These are phyloP conservation scores for Apiospora marii DNA, from an alignment of 2,329 filamentous ascomycete genomes.

Conservation along the genomic window DNA sequence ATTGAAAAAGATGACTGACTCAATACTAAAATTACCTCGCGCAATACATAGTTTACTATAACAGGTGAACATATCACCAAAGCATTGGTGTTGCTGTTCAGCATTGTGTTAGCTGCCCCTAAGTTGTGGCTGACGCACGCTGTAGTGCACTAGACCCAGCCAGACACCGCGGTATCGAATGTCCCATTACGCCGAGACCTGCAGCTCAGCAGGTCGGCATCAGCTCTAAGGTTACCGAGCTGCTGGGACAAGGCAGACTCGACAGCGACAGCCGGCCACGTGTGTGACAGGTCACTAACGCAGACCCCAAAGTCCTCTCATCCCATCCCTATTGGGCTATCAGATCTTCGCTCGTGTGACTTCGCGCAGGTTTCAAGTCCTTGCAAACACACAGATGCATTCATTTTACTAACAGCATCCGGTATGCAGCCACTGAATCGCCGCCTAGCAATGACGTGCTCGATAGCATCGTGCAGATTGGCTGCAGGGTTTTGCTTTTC, in stretches of 20 bases:
- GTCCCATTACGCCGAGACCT: not conserved
- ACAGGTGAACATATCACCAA: too few species aligned
- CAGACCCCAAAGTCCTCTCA: too few species aligned
- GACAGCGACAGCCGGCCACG: not conserved
- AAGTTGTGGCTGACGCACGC: not conserved
- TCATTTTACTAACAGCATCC: not conserved
- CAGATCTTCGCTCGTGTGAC: not conserved
- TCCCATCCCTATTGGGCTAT: not conserved
- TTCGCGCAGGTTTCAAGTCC: not conserved
- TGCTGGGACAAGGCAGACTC: not conserved
- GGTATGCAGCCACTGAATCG: not conserved
- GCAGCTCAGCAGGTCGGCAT: not conserved
- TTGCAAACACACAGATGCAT: constrained; percentile 1
- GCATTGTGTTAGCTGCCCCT: not conserved
- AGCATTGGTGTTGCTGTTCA: not conserved
- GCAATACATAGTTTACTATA: too few species aligned
- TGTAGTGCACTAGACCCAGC: not conserved
- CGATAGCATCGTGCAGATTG: not conserved
- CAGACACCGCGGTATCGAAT: not conserved
- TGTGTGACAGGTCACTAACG: not conserved
- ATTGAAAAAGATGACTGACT: too few species aligned
- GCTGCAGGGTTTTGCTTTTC: not conserved
- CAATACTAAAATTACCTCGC: too few species aligned
- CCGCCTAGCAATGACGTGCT: not conserved
- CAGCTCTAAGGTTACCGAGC: not conserved